Percentiles rank a stretch among this genome's conserved stretches.
Evolutionary conservation across 352 stramenopile genomes (phyloP).

Genomic region (Phytophthora podocarpi): DNA sequence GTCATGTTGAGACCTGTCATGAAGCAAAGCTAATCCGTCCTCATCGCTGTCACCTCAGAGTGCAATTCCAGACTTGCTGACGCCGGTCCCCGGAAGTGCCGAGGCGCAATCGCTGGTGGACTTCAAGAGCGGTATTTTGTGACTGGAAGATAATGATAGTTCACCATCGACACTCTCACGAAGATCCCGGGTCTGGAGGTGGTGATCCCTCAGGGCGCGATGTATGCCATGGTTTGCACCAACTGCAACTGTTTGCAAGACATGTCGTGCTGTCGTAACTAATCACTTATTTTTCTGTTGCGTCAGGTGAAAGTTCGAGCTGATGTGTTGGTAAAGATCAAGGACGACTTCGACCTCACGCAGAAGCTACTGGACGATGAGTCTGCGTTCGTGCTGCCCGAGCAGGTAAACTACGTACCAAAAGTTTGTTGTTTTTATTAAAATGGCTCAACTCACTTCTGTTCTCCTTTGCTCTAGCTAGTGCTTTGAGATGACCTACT

Average conservation of each 20-base stretch:
- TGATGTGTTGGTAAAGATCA: slow-evolving; percentile 73
- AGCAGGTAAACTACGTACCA: slow-evolving; percentile 50
- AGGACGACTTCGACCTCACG: slow-evolving; percentile 94
- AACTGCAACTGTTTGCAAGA: too few relatives aligned
- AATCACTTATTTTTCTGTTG: too few relatives aligned
- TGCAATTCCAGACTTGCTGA: slow-evolving; percentile 84
- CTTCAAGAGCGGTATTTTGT: slow-evolving; percentile 89
- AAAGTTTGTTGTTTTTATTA: neutral
- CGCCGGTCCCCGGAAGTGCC: slow-evolving; percentile 56
- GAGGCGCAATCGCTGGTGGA: slow-evolving; percentile 62
- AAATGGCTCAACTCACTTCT: slow-evolving; percentile 8
- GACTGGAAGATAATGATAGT: slow-evolving; percentile 87
- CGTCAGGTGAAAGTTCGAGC: slow-evolving; percentile 74
- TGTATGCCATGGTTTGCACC: slow-evolving; percentile 97
- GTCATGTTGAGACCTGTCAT: too few relatives aligned
- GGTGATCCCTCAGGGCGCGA: slow-evolving; percentile 91
- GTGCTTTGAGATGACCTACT: slow-evolving; percentile 73
- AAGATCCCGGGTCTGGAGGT: slow-evolving; percentile 88
- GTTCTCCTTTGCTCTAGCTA: too few relatives aligned
- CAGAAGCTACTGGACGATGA: slow-evolving; percentile 94
- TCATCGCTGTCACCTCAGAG: slow-evolving; percentile 42
- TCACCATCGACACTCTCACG: slow-evolving; percentile 76
- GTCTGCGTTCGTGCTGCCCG: slow-evolving; percentile 95
- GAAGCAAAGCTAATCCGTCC: too few relatives aligned
- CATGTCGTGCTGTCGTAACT: too few relatives aligned